Evolutionary conservation across 495 filamentous ascomycete species (phyloP), one percentile per base, ranked within the genome.

Genomic region (Massariosphaeria phaeospora): DNA sequence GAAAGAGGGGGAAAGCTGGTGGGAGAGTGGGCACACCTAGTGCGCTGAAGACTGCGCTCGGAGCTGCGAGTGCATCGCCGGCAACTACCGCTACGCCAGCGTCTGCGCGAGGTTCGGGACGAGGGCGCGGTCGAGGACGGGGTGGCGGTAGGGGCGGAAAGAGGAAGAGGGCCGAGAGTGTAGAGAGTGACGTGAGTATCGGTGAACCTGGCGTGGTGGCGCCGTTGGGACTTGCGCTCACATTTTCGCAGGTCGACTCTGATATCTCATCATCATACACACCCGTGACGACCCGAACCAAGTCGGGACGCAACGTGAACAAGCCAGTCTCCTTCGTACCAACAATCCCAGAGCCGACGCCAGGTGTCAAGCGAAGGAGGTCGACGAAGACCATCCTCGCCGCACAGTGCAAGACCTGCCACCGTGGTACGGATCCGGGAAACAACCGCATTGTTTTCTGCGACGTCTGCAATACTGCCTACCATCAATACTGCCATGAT

Each of bases 391-490:
- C 73, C 12, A 58, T 63, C 29, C 57, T 67, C 46, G 53, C 79
- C 72, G 53, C 61, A 60, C 21, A 84, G 12, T 97, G 93, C 70
- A 84, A 82, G 51, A 76, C 82, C 61, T 98, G 93, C 70, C 78
- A 84, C 42, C 76, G 93, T 34, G 82, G 87, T 8, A 80, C 88
- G 44, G 87, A 83, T 49, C 85, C 89, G 0, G 66, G 75, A 15
- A 81, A 67, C 52, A 98, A 98, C 68, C 78, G 82, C 72, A 96
- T 98, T 50, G 93, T 97, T 7, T 93, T 95, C 67, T 98, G 93
- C 71, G 90, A 96, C 68, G 84, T 82, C 11, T 98, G 93, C 73
- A 90, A 93, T 65, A 76, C 75, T 10, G 79, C 84, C 13, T 98
- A 90, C 81, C 93, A 98, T 68, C 91, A 95, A 69, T 78, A 79